Evolutionary conservation across 768 basidiomycete species (phyloP), one percentile per base, ranked within the genome.

Genomic region (Symmetrospora coprosmae): DNA sequence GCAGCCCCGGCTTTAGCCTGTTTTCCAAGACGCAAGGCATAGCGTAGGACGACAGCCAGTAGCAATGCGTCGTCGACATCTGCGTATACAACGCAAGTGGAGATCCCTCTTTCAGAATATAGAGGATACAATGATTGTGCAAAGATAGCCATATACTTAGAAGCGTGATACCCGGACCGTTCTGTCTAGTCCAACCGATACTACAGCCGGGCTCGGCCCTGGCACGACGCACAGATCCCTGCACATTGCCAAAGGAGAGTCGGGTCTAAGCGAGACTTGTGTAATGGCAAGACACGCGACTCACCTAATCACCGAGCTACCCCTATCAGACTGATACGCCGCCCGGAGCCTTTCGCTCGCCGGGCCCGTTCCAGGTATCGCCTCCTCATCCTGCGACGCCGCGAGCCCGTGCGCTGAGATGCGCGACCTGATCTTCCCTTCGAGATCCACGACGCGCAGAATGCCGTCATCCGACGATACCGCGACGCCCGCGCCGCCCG

Each of bases 381-480:
- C 19, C 39, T 38, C 53, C 2, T 45, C 46, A 14, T 69, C 62
- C 14, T 19, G 14, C 25, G 67, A 63, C 16, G 62, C 66, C 16
- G 68, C 65, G 2, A 56, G 25, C 0, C 68, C 68, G n/a, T 69
- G 68, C 33, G 66, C 64, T 0, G 56, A 58, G 17, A 55, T 49
- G 14, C 13, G 9, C 8, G 50, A 1, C 4, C 55, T 39, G 1
- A 63, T 48, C 3, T 46, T 47, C 6, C 64, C 68, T n/a, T 19
- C 33, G 7, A 59, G 56, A 41, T 66, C 67, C 4, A 70, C 59
- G 21, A 72, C 28, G 13, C 69, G 63, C 0, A 72, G 48, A 19
- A 66, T 23, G 39, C 71, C 71, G 50, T 72, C 71, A 23, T 70
- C 70, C 34, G 66, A 66, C 39, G 67, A 68, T 49, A 72, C 70